Evolutionary conservation across 495 filamentous ascomycete species (phyloP).

Genomic region (Neurospora sp.): DNA sequence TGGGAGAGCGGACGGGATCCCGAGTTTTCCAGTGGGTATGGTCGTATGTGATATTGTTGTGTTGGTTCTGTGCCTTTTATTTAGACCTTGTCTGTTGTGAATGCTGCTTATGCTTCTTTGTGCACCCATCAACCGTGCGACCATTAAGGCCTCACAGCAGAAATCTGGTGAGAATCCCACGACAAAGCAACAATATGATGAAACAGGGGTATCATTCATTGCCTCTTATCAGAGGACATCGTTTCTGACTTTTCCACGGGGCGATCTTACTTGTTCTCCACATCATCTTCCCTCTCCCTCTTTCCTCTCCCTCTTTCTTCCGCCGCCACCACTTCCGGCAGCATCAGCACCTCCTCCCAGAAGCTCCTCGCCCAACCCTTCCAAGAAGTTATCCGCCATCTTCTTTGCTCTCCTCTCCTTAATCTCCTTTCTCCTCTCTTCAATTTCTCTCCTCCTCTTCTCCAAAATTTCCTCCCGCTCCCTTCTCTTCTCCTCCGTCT

Average conservation of each 20-base stretch:
- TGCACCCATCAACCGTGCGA: background rate
- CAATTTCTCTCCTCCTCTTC: slow-evolving; percentile 41
- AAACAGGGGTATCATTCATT: background rate
- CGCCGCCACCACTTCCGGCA: background rate
- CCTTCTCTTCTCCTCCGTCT: slow-evolving; percentile 54
- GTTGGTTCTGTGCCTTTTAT: no score
- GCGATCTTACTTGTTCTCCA: background rate
- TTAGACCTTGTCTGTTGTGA: background rate
- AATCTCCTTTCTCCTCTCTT: slow-evolving; percentile 41
- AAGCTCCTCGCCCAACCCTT: slow-evolving; percentile 37
- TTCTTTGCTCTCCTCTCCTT: slow-evolving; percentile 49
- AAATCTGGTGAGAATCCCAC: background rate
- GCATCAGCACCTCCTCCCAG: background rate
- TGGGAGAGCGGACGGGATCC: slow-evolving; percentile 43
- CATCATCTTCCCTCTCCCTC: background rate
- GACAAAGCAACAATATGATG: background rate
- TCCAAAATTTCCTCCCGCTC: slow-evolving; percentile 46
- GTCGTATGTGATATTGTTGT: slow-evolving; percentile 27
- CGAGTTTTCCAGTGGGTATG: slow-evolving; percentile 34
- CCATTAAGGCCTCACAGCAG: background rate
- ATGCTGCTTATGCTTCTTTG: background rate
- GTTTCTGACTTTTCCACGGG: background rate
- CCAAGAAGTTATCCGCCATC: slow-evolving; percentile 65
- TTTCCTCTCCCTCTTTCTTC: background rate
- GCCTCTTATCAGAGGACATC: background rate